Percentiles rank a stretch among this genome's conserved stretches.
These are phyloP conservation scores for Solanum paucissectum DNA, from an alignment of 257 asterid species.

Conservation along the genomic window DNA sequence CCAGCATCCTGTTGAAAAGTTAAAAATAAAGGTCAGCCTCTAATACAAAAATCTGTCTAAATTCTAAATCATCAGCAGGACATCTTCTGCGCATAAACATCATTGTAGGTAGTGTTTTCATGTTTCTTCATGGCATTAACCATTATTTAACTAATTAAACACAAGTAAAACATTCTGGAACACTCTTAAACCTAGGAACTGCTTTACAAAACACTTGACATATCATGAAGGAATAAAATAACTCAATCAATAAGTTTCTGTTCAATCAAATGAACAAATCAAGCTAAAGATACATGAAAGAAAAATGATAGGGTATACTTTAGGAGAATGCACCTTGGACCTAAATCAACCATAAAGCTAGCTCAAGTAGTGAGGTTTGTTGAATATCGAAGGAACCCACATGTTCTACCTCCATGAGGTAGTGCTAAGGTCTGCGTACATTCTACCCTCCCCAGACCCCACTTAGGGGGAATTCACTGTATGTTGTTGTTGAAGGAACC, in stretches of 20 bases:
- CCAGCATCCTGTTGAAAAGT: conserved; percentile 72
- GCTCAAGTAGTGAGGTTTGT: not conserved
- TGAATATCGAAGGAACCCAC: not conserved
- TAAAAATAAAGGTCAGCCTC: conserved; percentile 3
- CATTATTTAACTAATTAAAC: not conserved
- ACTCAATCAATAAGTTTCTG: not conserved
- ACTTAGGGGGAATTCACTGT: not conserved
- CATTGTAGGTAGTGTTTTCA: not conserved
- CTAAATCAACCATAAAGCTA: not conserved
- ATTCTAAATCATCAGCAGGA: not conserved
- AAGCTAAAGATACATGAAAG: not conserved
- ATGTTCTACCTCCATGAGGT: not conserved
- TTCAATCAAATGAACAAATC: not conserved
- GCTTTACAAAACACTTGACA: not conserved
- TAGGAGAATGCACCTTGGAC: not conserved
- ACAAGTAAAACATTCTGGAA: not conserved
- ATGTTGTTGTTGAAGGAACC: not conserved
- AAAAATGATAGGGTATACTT: not conserved
- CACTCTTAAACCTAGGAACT: not conserved
- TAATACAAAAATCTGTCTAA: not conserved
- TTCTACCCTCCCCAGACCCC: not conserved
- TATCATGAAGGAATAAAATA: not conserved
- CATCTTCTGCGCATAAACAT: not conserved
- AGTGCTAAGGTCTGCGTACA: not conserved
- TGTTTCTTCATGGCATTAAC: not conserved